Conservation (phyloP, 2,329 filamentous ascomycete genomes). For the Passalora sequoiae region DNA sequence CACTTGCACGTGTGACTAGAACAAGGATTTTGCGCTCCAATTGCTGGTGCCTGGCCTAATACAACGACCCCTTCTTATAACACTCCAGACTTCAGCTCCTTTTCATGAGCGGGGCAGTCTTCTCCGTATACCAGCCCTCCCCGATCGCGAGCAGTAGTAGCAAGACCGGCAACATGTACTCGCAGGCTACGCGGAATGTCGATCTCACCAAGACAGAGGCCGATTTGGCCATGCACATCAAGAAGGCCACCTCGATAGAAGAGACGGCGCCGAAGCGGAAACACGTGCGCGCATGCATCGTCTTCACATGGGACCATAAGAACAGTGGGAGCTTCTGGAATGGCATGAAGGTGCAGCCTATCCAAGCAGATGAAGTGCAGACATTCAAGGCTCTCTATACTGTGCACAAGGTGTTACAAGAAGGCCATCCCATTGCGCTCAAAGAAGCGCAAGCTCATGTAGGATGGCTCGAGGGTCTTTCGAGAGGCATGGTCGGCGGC, state of each 20-base stretch:
- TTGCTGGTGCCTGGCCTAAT: too few species aligned
- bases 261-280: conserved; percentile 72
- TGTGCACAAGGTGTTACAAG: conserved; percentile 93
- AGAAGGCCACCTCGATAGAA: conserved; percentile 56
- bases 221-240: conserved; percentile 61
- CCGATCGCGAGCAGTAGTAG: background rate
- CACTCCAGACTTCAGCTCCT: conserved; percentile 6
- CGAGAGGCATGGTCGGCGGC: conserved; percentile 67
- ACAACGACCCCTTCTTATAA: too few species aligned
- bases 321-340: conserved; percentile 93
- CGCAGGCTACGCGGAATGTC: conserved; percentile 48
- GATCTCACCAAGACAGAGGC: conserved; percentile 63
- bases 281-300: conserved; percentile 95
- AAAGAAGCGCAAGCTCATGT: conserved; percentile 85
- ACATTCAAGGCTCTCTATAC: conserved; percentile 98
- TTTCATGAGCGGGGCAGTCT: conserved; percentile 10
- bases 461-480: conserved; percentile 88
- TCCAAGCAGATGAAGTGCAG: conserved; percentile 95
- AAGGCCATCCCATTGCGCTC: conserved; percentile 83
- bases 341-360: conserved; percentile 99
- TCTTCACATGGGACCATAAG: conserved; percentile 99
- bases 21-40: too few species aligned
- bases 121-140: conserved; percentile 16
- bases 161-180: conserved; percentile 30
- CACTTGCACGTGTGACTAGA: too few species aligned